These are phyloP conservation scores for Gossypium australe DNA, from an alignment of 345 rosid genomes.

Conservation along the genomic window DNA sequence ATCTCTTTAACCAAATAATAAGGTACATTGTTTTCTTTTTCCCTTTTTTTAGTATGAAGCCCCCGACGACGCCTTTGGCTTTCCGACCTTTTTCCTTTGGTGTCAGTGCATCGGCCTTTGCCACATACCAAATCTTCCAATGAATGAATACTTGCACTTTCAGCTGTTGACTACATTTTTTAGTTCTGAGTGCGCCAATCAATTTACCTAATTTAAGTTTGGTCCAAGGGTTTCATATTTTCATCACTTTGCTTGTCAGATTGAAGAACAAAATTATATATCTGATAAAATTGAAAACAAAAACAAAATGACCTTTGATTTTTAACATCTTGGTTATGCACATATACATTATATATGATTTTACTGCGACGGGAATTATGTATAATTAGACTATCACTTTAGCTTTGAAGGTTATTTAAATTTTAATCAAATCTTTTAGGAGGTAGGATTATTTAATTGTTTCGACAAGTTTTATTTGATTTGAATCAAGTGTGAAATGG, in stretches of 20 bases:
- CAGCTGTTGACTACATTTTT: not conserved
- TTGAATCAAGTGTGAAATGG: too few species aligned
- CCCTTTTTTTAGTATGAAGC: not conserved
- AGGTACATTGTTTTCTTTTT: not conserved
- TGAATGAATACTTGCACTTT: not conserved
- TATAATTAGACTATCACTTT: not conserved
- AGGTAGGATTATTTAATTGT: too few species aligned
- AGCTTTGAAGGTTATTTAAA: too few species aligned
- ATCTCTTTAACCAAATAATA: not conserved
- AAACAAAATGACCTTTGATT: too few species aligned
- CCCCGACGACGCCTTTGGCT: slow-evolving; percentile 3
- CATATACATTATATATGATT: too few species aligned
- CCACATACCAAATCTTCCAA: not conserved
- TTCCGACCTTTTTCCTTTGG: slow-evolving; percentile 11
- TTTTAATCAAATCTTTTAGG: too few species aligned
- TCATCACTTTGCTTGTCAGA: not conserved
- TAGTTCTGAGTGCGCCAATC: not conserved
- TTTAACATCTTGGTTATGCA: too few species aligned
- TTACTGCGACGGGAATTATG: not conserved
- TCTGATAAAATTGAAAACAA: not conserved
- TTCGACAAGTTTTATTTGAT: too few species aligned
- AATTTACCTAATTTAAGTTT: not conserved
- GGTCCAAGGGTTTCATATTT: not conserved
- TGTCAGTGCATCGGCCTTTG: slow-evolving; percentile 2
- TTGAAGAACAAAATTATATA: not conserved